Conservation (phyloP, 768 basidiomycete genomes). For the Kwoniella sp. region DNA sequence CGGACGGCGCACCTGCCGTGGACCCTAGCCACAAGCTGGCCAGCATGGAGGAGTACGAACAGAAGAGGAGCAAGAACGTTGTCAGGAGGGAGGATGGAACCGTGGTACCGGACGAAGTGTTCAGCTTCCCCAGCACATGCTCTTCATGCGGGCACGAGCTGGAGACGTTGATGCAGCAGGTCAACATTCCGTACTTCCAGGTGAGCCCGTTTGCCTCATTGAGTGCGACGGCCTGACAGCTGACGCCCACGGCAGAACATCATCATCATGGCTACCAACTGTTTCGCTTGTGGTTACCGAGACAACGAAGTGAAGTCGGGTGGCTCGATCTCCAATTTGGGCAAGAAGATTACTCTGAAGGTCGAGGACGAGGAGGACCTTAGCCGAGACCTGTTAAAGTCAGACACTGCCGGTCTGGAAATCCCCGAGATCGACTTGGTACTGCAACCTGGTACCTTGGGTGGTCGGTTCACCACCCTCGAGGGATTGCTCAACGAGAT, state of each 20-base stretch:
- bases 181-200: constrained; percentile 96
- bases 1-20: constrained; percentile 37
- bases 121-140: constrained; percentile 79
- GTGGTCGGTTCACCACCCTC: constrained; percentile 93
- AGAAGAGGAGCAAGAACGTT: constrained; percentile 4
- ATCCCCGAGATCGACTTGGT: constrained; percentile 94
- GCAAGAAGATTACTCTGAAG: constrained; percentile 79
- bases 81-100: constrained; percentile 29
- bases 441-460: constrained; percentile 86
- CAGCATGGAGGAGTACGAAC: constrained; percentile 33
- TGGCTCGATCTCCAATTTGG: constrained; percentile 76
- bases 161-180: constrained; percentile 90
- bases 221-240: too few species aligned
- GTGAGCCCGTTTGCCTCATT: constrained; percentile 55
- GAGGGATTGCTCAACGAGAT: constrained; percentile 93
- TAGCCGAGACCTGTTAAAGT: constrained; percentile 91
- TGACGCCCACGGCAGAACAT: constrained; percentile 63
- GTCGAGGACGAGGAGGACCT: constrained; percentile 91
- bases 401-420: constrained; percentile 80
- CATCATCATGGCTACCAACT: constrained; percentile 97
- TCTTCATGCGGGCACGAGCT: constrained; percentile 78
- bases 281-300: constrained; percentile 87
- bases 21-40: constrained; percentile 37
- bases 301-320: constrained; percentile 98
- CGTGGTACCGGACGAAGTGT: constrained; percentile 71